These are phyloP conservation scores for Spirogloea muscicola DNA, from an alignment of 139 green algal species.

Conservation along the genomic window DNA sequence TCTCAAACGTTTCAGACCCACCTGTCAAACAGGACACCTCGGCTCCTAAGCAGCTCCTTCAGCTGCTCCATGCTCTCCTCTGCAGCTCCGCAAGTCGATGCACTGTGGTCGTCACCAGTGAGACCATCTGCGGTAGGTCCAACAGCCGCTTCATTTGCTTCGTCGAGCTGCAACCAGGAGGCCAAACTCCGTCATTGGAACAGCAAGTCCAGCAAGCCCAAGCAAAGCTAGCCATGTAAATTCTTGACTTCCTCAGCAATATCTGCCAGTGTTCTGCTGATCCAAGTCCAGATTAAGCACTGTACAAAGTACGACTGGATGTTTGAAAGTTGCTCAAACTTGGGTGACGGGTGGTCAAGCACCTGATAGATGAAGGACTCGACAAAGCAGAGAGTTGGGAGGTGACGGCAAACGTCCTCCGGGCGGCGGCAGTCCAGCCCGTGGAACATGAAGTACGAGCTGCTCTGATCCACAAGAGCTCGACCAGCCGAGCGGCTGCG, in stretches of 20 bases:
- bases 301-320: too few species aligned
- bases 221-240: too few species aligned
- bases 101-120: not conserved
- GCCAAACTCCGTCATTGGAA: too few species aligned
- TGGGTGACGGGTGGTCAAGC: too few species aligned
- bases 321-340: too few species aligned
- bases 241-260: too few species aligned
- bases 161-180: constrained; percentile 31
- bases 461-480: too few species aligned
- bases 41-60: constrained; percentile 8
- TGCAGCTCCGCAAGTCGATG: not conserved
- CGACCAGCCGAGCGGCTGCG: too few species aligned
- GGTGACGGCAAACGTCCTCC: constrained; percentile 20
- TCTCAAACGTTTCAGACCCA: not conserved
- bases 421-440: constrained; percentile 19
- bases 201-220: too few species aligned
- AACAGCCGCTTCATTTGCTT: constrained; percentile 19
- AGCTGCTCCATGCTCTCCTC: not conserved
- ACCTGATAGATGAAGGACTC: constrained; percentile 40
- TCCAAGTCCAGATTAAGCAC: too few species aligned
- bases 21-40: constrained; percentile 11
- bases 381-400: constrained; percentile 27
- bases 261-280: too few species aligned
- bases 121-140: not conserved
- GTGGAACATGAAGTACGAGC: constrained; percentile 49